Percentiles rank a stretch among this genome's conserved stretches.
Conservation (phyloP, 495 filamentous ascomycete genomes). For the Chaetomium tenue region DNA sequence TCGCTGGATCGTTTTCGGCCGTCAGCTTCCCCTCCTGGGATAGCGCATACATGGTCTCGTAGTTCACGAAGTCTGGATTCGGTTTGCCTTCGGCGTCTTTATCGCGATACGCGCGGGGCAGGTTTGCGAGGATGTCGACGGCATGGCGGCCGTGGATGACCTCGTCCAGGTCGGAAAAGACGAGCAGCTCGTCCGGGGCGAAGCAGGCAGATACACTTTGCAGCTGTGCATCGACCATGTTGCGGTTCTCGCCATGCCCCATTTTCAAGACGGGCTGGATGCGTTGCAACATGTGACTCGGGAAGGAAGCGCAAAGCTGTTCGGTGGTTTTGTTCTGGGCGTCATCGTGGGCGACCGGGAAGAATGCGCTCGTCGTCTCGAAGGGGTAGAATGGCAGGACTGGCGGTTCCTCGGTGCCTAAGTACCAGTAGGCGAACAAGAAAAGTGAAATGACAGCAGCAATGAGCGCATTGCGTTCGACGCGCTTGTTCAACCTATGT, state of each 20-base stretch:
- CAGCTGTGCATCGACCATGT: slow-evolving; percentile 25
- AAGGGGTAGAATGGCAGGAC: slow-evolving; percentile 7
- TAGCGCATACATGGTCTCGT: slow-evolving; percentile 17
- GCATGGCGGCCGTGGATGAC: slow-evolving; percentile 35
- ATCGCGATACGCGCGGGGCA: slow-evolving; percentile 19
- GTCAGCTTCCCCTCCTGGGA: slow-evolving; percentile 19
- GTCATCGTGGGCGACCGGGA: slow-evolving; percentile 14
- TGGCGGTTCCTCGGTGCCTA: neutral
- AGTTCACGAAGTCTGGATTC: slow-evolving; percentile 19
- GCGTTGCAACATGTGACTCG: slow-evolving; percentile 19
- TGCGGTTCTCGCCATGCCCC: slow-evolving; percentile 27
- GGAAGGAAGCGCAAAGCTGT: slow-evolving; percentile 30
- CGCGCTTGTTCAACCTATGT: slow-evolving; percentile 2
- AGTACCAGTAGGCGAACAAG: neutral
- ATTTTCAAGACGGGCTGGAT: slow-evolving; percentile 35
- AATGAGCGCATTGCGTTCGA: neutral
- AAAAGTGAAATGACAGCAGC: neutral
- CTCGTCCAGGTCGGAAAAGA: slow-evolving; percentile 48
- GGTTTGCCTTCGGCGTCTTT: neutral
- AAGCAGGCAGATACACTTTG: slow-evolving; percentile 30
- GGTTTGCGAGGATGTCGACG: slow-evolving; percentile 41
- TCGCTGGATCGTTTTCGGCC: slow-evolving; percentile 23
- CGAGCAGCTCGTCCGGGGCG: slow-evolving; percentile 37
- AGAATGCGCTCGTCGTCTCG: slow-evolving; percentile 25
- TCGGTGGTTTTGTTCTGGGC: slow-evolving; percentile 13